Percentiles rank a stretch among this genome's conserved stretches.
Evolutionary conservation across 140 eudicot genomes (phyloP).

Genomic region (Ambrosia hybrid): DNA sequence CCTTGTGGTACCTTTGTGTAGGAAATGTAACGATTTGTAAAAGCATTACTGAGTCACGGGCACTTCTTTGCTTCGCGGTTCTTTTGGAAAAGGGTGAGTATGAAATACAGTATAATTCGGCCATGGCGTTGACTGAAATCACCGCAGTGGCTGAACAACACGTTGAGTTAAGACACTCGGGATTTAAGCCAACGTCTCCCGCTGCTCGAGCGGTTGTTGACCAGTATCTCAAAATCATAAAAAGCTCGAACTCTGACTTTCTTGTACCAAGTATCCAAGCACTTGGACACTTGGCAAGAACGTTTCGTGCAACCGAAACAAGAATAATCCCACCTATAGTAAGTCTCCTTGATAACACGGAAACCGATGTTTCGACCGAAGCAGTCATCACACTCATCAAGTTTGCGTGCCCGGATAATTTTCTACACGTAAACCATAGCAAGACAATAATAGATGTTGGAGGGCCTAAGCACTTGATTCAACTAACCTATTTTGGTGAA

Average conservation of each 20-base stretch:
- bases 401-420: constrained; percentile 60
- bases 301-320: constrained; percentile 69
- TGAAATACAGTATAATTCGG: constrained; percentile 66
- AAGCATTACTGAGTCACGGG: constrained; percentile 77
- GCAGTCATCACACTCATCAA: constrained; percentile 45
- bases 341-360: constrained; percentile 48
- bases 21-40: constrained; percentile 58
- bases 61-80: constrained; percentile 79
- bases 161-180: constrained; percentile 52
- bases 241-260: constrained; percentile 38
- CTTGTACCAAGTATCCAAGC: constrained; percentile 50
- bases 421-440: constrained; percentile 50
- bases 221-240: constrained; percentile 47
- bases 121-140: constrained; percentile 78
- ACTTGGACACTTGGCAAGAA: constrained; percentile 63
- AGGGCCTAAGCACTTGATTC: constrained; percentile 53
- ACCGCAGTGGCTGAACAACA: constrained; percentile 65
- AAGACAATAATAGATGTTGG: constrained; percentile 51
- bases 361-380: constrained; percentile 44
- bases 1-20: constrained; percentile 65
- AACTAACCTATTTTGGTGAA: constrained; percentile 58
- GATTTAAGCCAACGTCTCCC: constrained; percentile 68
- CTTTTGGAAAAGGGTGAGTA: constrained; percentile 69
- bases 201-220: constrained; percentile 67
- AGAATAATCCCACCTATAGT: constrained; percentile 56